These are phyloP conservation scores for Pseudocercospora eumusae DNA, from an alignment of 2,329 filamentous ascomycete genomes.

Conservation along the genomic window DNA sequence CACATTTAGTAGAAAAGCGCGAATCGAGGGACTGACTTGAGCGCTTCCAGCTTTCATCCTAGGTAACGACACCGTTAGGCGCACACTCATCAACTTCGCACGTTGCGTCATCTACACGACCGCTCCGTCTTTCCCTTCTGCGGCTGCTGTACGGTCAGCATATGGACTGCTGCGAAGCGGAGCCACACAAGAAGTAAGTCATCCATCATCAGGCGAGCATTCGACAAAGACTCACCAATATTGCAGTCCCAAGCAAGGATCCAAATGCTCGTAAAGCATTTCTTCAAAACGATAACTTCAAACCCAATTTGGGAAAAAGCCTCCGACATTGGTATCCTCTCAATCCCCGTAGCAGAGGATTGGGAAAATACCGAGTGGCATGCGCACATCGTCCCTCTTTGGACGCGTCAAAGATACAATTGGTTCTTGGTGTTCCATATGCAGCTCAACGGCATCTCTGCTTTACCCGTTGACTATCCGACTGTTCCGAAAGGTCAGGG, in stretches of 20 bases:
- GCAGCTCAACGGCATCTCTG: not conserved
- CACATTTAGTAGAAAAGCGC: no score
- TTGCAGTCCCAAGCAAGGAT: not conserved
- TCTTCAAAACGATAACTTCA: not conserved
- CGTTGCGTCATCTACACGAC: conserved; percentile 11
- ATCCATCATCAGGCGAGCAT: not conserved
- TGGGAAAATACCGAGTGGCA: not conserved
- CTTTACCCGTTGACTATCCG: conserved; percentile 4
- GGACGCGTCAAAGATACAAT: not conserved
- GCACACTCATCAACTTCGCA: conserved; percentile 7
- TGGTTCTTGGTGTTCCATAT: conserved; percentile 2
- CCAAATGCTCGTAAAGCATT: not conserved
- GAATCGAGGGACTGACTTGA: no score
- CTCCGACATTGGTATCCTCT: not conserved
- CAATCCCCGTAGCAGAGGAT: not conserved
- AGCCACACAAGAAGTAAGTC: not conserved
- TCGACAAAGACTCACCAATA: no score
- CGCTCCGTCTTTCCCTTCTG: conserved; percentile 2
- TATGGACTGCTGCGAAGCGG: not conserved
- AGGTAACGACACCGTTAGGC: conserved; percentile 7
- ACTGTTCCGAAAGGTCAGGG: conserved; percentile 1
- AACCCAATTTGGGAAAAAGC: not conserved
- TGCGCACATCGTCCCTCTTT: conserved; percentile 6
- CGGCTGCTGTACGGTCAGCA: conserved; percentile 3
- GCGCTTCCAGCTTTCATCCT: conserved; percentile 6